phyloP scores from a whole-genome alignment of 1,284 basidiomycete species.

The Moniliophthora roreri region DNA sequence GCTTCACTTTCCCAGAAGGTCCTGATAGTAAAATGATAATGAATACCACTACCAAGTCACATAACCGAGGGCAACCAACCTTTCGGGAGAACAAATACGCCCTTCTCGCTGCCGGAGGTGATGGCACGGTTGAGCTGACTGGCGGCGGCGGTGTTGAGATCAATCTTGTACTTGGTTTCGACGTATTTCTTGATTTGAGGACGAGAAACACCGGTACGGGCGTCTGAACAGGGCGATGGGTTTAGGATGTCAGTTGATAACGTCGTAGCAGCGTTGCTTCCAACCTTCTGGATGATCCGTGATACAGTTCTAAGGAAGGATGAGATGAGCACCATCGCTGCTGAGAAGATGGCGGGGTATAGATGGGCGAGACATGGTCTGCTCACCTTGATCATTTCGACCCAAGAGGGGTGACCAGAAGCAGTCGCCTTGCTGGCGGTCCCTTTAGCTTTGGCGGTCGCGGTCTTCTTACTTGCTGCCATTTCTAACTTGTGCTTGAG shows the following conservation, averaged over 20 bases:
- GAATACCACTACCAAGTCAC: constrained; percentile 9
- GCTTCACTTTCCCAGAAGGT: constrained; percentile 75
- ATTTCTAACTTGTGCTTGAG: constrained; percentile 12
- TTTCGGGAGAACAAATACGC: constrained; percentile 69
- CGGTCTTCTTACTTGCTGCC: constrained; percentile 33
- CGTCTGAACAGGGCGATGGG: constrained; percentile 33
- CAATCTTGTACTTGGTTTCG: constrained; percentile 62
- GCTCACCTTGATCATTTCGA: constrained; percentile 55
- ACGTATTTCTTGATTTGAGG: constrained; percentile 80
- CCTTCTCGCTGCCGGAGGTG: constrained; percentile 64
- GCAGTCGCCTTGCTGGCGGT: constrained; percentile 34
- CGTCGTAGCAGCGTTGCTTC: not conserved
- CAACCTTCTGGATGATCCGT: constrained; percentile 52
- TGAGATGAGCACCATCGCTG: not conserved
- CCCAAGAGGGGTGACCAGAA: constrained; percentile 45
- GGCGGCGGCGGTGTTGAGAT: constrained; percentile 57
- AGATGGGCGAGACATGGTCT: constrained; percentile 7
- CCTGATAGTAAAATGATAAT: constrained; percentile 60
- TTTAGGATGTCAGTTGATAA: not conserved
- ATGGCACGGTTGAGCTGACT: constrained; percentile 74
- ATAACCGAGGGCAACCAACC: constrained; percentile 39
- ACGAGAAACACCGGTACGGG: constrained; percentile 69
- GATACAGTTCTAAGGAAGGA: constrained; percentile 55
- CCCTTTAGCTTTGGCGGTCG: constrained; percentile 30
- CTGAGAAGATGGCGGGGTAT: constrained; percentile 13